Base-by-base conservation (phyloP, 202 grass and related monocot species). In the Hordeum pubiflorum region DNA sequence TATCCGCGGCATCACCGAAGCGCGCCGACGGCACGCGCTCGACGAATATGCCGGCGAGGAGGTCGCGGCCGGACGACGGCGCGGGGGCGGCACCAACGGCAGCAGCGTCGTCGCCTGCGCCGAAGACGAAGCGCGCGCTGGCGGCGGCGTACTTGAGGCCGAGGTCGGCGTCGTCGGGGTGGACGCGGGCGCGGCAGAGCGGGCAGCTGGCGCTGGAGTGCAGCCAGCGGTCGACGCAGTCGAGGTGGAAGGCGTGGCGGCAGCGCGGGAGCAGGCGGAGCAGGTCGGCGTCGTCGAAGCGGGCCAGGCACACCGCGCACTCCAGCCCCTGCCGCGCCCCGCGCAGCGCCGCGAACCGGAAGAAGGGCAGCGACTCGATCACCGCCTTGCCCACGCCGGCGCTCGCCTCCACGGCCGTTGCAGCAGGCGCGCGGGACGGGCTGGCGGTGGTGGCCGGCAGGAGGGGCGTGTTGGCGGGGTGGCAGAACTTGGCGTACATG, bases 401-500 rank as follows among this genome's bases (percentile, higher is more conserved):
- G 43, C 13, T 6, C 4, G 43, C 13, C 43, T 48, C 41, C 10
- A 9, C 36, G 36, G 37, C 37, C 36, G 36, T 37, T 36, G 34
- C 27, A 2, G 32, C 36, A 9, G 37, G 38, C 38, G 38, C 11
- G 44, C 44, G 44, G 44, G 44, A 50, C 1, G 44, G 39, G 41
- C 41, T 15, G 41, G 69, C 14, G 69, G 14, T 48, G 69, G 69
- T 48, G 14, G 69, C 26, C 4, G 69, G 68, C 1, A 71, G 40
- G 13, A 71, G 26, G 3, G 69, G 69, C 4, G 80, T n/a, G 10
- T 73, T 5, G 32, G 85, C 65, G 5, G 75, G 17, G 74, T 88
- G 87, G 82, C 92, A 95, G 74, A 96, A 93, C 75, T 95, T 97
- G 50, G 92, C 92, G 60, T 94, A 97, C 85, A 94, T 81, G 65